A percentile compares a stretch with the other conserved stretches of the same genome.
Conservation (phyloP, 2,329 filamentous ascomycete species). For the Aureobasidium sp. region DNA sequence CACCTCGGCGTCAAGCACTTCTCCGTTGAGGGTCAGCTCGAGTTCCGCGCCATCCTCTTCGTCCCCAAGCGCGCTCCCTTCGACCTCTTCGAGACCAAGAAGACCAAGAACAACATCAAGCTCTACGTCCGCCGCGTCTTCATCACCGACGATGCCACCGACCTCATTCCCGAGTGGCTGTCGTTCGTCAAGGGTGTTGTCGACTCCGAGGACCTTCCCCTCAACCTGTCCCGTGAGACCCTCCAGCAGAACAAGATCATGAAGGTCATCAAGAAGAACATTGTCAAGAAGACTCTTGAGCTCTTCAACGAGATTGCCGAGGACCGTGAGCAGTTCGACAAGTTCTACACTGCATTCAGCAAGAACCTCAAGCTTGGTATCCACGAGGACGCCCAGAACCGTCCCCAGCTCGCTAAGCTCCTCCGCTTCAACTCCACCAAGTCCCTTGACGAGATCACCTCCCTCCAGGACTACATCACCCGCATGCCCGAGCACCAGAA, state of each 20-base stretch:
- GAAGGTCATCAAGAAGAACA: conserved; percentile 99
- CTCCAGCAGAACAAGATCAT: conserved; percentile 99
- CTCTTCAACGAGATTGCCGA: conserved; percentile 98
- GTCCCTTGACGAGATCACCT: conserved; percentile 92
- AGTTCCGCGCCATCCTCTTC: conserved; percentile 99
- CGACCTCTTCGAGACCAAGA: conserved; percentile 99
- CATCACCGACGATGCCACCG: conserved; percentile 98
- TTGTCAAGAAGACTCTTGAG: conserved; percentile 99
- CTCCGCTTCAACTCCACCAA: conserved; percentile 99
- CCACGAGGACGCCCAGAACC: conserved; percentile 99
- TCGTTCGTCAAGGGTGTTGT: conserved; percentile 99
- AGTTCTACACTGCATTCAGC: conserved; percentile 99
- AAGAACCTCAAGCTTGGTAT: conserved; percentile 99
- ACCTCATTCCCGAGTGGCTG: conserved; percentile 98
- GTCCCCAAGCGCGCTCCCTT: conserved; percentile 99
- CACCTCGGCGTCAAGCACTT: conserved; percentile 99
- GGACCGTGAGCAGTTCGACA: conserved; percentile 99
- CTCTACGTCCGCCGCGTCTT: conserved; percentile 99
- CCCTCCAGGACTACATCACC: conserved; percentile 92
- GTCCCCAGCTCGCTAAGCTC: conserved; percentile 84
- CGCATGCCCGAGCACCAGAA: conserved; percentile 99
- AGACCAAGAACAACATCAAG: conserved; percentile 99
- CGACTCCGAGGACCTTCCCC: conserved; percentile 97
- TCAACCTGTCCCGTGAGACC: conserved; percentile 99
- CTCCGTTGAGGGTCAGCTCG: conserved; percentile 99